These are phyloP conservation scores for Fusarium nisikadoi DNA, from an alignment of 2,329 filamentous ascomycete species.

Conservation along the genomic window DNA sequence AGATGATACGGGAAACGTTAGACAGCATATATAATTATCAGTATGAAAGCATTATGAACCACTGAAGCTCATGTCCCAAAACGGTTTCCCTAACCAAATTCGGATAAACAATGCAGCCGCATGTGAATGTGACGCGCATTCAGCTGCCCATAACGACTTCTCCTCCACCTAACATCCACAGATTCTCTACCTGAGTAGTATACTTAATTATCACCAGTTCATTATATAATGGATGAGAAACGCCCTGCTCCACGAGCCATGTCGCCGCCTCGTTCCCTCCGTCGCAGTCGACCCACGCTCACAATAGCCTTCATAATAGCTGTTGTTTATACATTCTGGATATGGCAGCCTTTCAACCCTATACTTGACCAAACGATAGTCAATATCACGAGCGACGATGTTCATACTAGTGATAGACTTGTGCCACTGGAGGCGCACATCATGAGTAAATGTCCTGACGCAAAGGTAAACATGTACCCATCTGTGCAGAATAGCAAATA, in stretches of 20 bases:
- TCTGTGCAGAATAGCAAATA: background rate
- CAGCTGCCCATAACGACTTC: slow-evolving; percentile 29
- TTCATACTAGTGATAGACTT: slow-evolving; percentile 42
- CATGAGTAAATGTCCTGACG: slow-evolving; percentile 97
- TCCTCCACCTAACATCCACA: slow-evolving; percentile 14
- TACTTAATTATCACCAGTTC: background rate
- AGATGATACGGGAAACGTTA: background rate
- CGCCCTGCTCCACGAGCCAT: slow-evolving; percentile 30
- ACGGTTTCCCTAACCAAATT: slow-evolving; percentile 3
- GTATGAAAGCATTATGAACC: background rate
- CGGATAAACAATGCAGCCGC: slow-evolving; percentile 37
- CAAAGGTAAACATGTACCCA: slow-evolving; percentile 60
- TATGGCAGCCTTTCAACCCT: slow-evolving; percentile 40
- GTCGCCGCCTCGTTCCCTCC: slow-evolving; percentile 37
- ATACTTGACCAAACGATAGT: slow-evolving; percentile 12
- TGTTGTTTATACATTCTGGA: slow-evolving; percentile 42
- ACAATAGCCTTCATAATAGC: slow-evolving; percentile 40
- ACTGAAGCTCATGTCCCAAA: slow-evolving; percentile 10
- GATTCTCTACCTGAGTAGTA: slow-evolving; percentile 9
- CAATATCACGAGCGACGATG: background rate
- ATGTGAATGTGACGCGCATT: slow-evolving; percentile 21
- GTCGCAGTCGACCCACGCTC: slow-evolving; percentile 40
- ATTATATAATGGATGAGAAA: slow-evolving; percentile 49
- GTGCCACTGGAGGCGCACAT: slow-evolving; percentile 94
- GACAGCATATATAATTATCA: background rate